Conservation (phyloP, 345 rosid species). For the Raphanus raphanistrum region DNA sequence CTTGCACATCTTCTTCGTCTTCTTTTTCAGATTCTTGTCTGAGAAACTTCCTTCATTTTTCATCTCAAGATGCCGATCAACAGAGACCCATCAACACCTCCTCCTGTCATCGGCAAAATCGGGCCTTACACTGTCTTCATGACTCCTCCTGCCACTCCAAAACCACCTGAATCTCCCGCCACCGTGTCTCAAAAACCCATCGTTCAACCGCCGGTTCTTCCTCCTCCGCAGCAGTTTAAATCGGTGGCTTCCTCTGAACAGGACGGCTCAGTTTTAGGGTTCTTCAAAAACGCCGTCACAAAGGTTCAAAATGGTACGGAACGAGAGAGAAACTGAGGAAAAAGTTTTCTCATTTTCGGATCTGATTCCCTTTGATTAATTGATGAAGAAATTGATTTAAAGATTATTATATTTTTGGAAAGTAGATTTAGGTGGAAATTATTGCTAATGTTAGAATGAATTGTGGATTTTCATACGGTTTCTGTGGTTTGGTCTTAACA, state of each 20-base stretch:
- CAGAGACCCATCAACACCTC: constrained; percentile 66
- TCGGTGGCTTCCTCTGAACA: constrained; percentile 32
- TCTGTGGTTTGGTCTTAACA: not conserved
- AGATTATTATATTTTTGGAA: constrained; percentile 8
- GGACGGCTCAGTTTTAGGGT: constrained; percentile 56
- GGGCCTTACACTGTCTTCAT: constrained; percentile 98
- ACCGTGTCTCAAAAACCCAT: constrained; percentile 31
- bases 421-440: not conserved
- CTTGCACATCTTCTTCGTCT: not conserved
- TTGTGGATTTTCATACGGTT: not conserved
- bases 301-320: constrained; percentile 77
- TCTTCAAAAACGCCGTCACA: constrained; percentile 67
- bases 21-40: constrained; percentile 9
- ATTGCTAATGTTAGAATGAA: not conserved
- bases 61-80: constrained; percentile 67
- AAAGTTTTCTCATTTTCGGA: constrained; percentile 21
- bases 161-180: constrained; percentile 61
- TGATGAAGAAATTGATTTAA: constrained; percentile 4
- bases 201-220: constrained; percentile 45
- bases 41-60: not conserved
- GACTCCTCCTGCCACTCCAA: constrained; percentile 95
- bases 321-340: not conserved
- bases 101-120: constrained; percentile 91
- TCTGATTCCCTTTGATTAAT: constrained; percentile 13
- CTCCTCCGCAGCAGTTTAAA: constrained; percentile 53